Evolutionary conservation across 2,329 filamentous ascomycete genomes (phyloP).

Genomic region (Fusarium sp.): DNA sequence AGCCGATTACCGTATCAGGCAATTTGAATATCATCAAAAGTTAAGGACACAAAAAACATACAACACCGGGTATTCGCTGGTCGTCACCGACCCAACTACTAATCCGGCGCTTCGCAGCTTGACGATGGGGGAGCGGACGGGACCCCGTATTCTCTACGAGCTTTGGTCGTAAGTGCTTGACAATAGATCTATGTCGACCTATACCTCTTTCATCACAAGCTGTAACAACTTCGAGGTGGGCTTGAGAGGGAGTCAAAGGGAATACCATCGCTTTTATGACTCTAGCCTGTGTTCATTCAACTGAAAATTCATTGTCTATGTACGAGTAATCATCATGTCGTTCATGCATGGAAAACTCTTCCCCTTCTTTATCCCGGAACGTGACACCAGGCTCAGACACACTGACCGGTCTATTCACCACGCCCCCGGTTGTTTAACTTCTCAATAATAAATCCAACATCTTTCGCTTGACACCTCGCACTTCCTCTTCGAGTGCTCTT

Average conservation of each 20-base stretch:
- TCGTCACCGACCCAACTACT: constrained; percentile 28
- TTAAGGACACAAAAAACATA: constrained; percentile 10
- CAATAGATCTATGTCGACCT: not conserved
- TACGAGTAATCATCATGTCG: constrained; percentile 41
- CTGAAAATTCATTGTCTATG: constrained; percentile 36
- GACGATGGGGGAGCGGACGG: constrained; percentile 18
- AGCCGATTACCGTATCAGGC: not conserved
- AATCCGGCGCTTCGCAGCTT: constrained; percentile 24
- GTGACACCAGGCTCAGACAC: constrained; percentile 34
- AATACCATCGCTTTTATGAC: not conserved
- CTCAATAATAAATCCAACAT: constrained; percentile 41
- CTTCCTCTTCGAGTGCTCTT: constrained; percentile 21
- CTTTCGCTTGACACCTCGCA: constrained; percentile 38
- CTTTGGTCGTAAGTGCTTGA: constrained; percentile 23
- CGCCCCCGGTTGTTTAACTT: constrained; percentile 26
- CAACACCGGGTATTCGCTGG: constrained; percentile 28
- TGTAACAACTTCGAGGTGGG: not conserved
- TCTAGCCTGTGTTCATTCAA: constrained; percentile 21
- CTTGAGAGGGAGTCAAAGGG: not conserved
- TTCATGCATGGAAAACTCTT: constrained; percentile 42
- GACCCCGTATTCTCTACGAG: constrained; percentile 20
- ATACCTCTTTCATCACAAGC: not conserved
- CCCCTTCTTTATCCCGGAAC: constrained; percentile 27
- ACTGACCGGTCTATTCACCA: constrained; percentile 31
- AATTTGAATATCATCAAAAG: not conserved